Evolutionary conservation across 441 rosid genomes (phyloP).

Genomic region (Rhodomyrtus psidioides): DNA sequence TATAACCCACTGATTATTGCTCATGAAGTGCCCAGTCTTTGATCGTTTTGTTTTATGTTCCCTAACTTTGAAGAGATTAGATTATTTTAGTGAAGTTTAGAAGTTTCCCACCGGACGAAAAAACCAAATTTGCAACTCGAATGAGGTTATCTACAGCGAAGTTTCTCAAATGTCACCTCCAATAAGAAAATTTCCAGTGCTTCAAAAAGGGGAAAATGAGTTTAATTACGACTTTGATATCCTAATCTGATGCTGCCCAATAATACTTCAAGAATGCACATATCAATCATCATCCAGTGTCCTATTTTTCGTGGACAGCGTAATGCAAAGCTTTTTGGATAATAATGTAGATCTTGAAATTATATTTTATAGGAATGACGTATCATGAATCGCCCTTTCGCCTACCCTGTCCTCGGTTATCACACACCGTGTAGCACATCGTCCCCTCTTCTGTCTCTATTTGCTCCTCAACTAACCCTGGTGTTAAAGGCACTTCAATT

Average conservation of each 20-base stretch:
- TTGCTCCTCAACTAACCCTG: neutral
- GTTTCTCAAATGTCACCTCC: neutral
- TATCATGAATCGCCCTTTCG: neutral
- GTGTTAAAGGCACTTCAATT: neutral
- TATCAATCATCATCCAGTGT: neutral
- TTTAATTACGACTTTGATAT: neutral
- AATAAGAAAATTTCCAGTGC: neutral
- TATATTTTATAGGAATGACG: neutral
- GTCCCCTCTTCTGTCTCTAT: neutral
- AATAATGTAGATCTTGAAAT: too few species aligned
- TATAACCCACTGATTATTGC: neutral
- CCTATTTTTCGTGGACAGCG: neutral
- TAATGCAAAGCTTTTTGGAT: neutral
- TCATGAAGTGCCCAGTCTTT: neutral
- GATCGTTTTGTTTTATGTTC: neutral
- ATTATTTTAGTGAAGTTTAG: neutral
- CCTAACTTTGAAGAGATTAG: neutral
- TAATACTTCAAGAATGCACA: neutral
- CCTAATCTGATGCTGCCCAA: neutral
- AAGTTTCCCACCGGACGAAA: neutral
- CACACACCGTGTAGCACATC: neutral
- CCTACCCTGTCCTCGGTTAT: neutral
- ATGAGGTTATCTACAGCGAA: neutral
- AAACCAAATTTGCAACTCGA: neutral
- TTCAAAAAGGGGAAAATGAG: neutral